Base-by-base conservation (phyloP, 352 stramenopile species). In the Phytopythium delawarense region DNA sequence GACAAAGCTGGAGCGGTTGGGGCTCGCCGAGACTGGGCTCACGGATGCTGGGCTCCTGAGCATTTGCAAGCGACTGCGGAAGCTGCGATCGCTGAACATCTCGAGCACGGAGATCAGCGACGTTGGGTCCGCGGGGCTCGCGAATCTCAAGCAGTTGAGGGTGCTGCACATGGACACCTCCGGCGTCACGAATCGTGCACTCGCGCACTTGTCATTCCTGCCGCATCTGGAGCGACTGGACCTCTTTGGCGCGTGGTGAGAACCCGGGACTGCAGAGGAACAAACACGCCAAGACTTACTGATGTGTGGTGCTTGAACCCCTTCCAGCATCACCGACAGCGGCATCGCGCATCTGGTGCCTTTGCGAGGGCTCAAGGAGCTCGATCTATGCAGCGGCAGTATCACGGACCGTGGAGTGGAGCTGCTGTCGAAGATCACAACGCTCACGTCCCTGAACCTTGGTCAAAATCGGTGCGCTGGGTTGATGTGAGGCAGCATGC, bases 71-170 rank as follows among this genome's bases (percentile, higher is more conserved):
- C 57, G 70, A 34, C 34, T 65, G 12, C 65, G 37, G 44, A 67
- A 73, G 23, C 64, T 93, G 34, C 75, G 77, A 40, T 69, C 65
- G 40, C 71, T 93, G 28, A 76, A 91, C 56, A 74, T 93, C 23
- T 90, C 84, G 0, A 74, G 83, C 46, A 91, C 84, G 0, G 81
- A 91, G 63, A 69, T 93, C 53, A 89, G 75, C 7, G 84, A 93
- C 60, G 63, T 50, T 30, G 81, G 84, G 42, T 71, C 79, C 4
- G 49, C 72, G 25, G 79, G 79, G 1, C 66, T 93, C 18, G 63
- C 65, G 21, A 75, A 74, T 20, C 59, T 94, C 21, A 75, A 71
- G 23, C 67, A 87, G 20, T 54, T 94, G 40, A 73, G 84, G 30
- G 69, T 84, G 37, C 71, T 94, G 62, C 72, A 71, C 11, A 70